phyloP scores from a whole-genome alignment of 1,284 basidiomycete species.

The Cutaneotrichosporon sp. region DNA sequence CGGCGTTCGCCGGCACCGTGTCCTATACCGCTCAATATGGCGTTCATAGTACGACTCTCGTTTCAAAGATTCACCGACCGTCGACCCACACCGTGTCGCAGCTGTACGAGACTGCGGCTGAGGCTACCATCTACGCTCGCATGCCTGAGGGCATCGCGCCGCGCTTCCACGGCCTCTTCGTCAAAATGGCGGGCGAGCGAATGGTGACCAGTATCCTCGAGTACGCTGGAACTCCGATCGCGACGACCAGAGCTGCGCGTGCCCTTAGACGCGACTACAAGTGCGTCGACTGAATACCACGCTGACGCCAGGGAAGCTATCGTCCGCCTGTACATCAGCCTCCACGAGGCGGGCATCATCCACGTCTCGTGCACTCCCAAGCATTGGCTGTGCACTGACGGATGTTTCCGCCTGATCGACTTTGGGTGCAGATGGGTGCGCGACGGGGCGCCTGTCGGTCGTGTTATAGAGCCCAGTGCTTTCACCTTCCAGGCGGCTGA shows the following conservation, averaged over 20 bases:
- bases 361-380: conserved; percentile 5
- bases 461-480: background rate
- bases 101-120: background rate
- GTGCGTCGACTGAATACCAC: background rate
- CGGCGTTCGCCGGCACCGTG: background rate
- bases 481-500: background rate
- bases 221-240: background rate
- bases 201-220: background rate
- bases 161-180: background rate
- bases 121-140: background rate
- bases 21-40: background rate
- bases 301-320: conserved; percentile 4
- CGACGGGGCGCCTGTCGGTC: background rate
- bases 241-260: background rate
- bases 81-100: background rate
- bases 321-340: background rate
- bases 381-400: conserved; percentile 4
- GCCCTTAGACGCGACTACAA: background rate
- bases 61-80: background rate
- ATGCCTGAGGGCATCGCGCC: background rate
- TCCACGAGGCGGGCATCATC: conserved; percentile 8
- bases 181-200: background rate
- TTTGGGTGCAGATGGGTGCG: conserved; percentile 7
- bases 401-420: background rate
- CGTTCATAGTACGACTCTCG: background rate